Percentiles rank a stretch among this genome's conserved stretches.
Conservation (phyloP, 371 early-diverging fungal genomes). For the Mortierella sp. region DNA sequence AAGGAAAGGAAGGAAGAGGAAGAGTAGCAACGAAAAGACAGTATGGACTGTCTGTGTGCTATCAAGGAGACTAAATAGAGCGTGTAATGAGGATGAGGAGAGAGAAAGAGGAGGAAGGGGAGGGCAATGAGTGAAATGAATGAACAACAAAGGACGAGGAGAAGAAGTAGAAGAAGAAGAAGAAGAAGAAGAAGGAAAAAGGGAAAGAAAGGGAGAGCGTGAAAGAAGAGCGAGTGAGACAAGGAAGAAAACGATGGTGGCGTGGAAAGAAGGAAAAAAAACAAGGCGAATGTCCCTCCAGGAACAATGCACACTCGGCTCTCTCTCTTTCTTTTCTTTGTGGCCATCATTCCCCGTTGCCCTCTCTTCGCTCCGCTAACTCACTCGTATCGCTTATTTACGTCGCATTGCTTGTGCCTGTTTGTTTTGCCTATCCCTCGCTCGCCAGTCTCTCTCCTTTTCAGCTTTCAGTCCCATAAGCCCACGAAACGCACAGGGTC, state of each 20-base stretch:
- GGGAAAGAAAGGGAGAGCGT: background rate
- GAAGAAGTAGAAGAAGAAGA: background rate
- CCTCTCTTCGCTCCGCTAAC: background rate
- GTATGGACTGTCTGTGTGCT: background rate
- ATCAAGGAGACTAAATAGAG: background rate
- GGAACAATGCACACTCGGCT: background rate
- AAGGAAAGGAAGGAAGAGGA: background rate
- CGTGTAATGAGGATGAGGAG: background rate
- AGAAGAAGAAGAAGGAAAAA: background rate
- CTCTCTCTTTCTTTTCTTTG: background rate
- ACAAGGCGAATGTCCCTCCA: background rate
- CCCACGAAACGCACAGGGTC: background rate
- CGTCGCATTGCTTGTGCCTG: background rate
- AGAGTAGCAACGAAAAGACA: constrained; percentile 1
- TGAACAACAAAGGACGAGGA: no score
- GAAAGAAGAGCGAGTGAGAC: background rate
- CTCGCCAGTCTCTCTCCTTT: no score
- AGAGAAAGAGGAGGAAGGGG: background rate
- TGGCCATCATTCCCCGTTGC: background rate
- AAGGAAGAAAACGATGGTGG: constrained; percentile 5
- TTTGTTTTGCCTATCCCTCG: background rate
- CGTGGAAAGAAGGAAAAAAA: background rate
- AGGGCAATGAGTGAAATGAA: background rate
- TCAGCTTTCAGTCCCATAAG: background rate
- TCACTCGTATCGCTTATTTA: no score